Base-by-base conservation (phyloP, 2,329 filamentous ascomycete genomes). In the Colletotrichum theobromicola region DNA sequence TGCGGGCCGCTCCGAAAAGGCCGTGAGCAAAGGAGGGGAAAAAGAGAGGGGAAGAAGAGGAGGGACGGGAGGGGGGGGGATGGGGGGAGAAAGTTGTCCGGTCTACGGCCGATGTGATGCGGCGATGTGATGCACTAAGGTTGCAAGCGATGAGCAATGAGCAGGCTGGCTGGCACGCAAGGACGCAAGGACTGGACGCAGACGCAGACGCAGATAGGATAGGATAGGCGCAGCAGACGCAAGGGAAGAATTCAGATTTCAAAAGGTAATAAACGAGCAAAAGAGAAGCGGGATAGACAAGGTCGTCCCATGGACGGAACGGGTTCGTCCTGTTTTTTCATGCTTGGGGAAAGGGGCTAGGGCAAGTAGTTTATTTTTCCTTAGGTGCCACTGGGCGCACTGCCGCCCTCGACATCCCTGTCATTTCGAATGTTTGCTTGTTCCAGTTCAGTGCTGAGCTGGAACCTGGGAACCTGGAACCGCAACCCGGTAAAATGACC, bases 291-390 rank as follows among this genome's bases (percentile, higher is more conserved):
- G 61, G 60, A 61, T 65, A 21, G 67, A 74, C 72, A 71, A 71
- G 72, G 72, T 71, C 61, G 60, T 74, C 62, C 67, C 72, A 74
- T 74, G 72, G 34, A 74, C 35, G 24, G 55, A 37, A 66, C 30
- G 34, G 61, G 67, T 71, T 66, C 37, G 55, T 62, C 72, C 58
- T 55, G 37, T 64, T 53, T 70, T 70, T 70, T 65, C n/a, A 28
- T 61, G 24, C n/a, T 50, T 24, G 66, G 66, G 46, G 61, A 57
- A 26, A 30, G 30, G 42, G 72, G 37, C 71, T 74, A 64, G 67
- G 71, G 71, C 67, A 61, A 35, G 28, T 57, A 62, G 67, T 66
- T 71, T 71, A 28, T 53, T 70, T 74, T 70, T 46, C 57, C 61
- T 24, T 16, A 9, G 30, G 64, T 57, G 57, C 57, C 57, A 67